Percentiles rank a stretch among this genome's conserved stretches.
These are phyloP conservation scores for Sergeia podlipaevii DNA, from an alignment of 208 protist species.

Conservation along the genomic window DNA sequence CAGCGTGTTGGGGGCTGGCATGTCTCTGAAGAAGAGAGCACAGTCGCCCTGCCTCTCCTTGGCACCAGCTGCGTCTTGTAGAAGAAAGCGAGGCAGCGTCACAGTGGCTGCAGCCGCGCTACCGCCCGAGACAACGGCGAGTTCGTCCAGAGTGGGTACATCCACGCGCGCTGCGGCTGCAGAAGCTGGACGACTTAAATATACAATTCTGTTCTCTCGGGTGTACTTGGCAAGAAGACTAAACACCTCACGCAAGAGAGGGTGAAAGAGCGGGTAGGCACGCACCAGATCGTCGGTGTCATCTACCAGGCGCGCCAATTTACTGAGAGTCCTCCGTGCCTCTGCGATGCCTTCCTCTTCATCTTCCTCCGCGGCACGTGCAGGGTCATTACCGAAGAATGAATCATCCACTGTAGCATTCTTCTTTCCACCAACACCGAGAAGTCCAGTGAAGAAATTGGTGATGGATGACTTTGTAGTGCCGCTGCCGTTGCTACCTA, in stretches of 20 bases:
- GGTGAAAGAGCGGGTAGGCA: constrained; percentile 39
- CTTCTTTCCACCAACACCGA: too few species aligned
- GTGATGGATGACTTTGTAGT: too few species aligned
- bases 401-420: too few species aligned
- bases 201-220: constrained; percentile 59
- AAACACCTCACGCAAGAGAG: constrained; percentile 30
- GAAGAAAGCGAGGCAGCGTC: constrained; percentile 8
- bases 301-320: constrained; percentile 13
- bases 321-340: background rate
- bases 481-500: too few species aligned
- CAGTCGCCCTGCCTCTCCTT: constrained; percentile 1
- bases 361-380: too few species aligned
- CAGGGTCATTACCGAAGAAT: too few species aligned
- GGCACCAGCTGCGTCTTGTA: constrained; percentile 17
- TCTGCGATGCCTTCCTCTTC: background rate
- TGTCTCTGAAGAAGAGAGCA: constrained; percentile 11
- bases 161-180: constrained; percentile 39
- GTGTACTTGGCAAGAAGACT: constrained; percentile 33
- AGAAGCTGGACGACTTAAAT: constrained; percentile 29
- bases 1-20: constrained; percentile 6
- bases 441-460: too few species aligned
- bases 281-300: constrained; percentile 33
- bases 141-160: constrained; percentile 30
- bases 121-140: constrained; percentile 2
- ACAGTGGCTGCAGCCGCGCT: constrained; percentile 6